phyloP scores from a whole-genome alignment of 495 filamentous ascomycete species.

The Aspergillus mulundensis region DNA sequence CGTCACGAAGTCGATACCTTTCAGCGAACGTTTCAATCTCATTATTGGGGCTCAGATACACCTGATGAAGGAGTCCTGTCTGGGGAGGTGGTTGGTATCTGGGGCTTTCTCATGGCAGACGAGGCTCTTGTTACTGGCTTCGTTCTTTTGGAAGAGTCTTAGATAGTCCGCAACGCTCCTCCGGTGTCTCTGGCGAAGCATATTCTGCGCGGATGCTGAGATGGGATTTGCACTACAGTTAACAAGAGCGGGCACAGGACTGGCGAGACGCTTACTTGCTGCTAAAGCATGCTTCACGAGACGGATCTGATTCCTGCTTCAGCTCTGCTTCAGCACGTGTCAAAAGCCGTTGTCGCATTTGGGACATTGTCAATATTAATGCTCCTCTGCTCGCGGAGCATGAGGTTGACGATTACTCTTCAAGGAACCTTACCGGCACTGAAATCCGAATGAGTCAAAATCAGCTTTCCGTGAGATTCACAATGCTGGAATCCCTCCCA shows the following conservation, averaged over 20 bases:
- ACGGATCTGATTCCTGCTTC: no score
- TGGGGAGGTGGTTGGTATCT: not conserved
- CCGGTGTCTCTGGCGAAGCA: constrained; percentile 2
- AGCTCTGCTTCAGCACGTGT: not conserved
- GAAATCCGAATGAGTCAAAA: no score
- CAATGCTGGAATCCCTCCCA: no score
- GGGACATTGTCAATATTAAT: constrained; percentile 1
- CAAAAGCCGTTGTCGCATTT: not conserved
- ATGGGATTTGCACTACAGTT: constrained; percentile 7
- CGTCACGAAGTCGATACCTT: no score
- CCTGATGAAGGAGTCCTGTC: no score
- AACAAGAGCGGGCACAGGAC: not conserved
- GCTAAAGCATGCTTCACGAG: no score
- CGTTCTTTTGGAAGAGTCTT: not conserved
- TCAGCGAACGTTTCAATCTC: no score
- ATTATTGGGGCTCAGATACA: no score
- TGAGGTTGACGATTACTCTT: no score
- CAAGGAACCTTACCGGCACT: no score
- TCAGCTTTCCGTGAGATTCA: no score
- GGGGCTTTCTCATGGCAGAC: not conserved
- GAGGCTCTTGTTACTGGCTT: not conserved
- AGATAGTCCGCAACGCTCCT: not conserved
- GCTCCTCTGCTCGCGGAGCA: not conserved
- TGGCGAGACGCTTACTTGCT: no score
- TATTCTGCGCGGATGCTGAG: not conserved